Evolutionary conservation across 2,329 filamentous ascomycete genomes (phyloP).

Genomic region (Aspergillus sp.): DNA sequence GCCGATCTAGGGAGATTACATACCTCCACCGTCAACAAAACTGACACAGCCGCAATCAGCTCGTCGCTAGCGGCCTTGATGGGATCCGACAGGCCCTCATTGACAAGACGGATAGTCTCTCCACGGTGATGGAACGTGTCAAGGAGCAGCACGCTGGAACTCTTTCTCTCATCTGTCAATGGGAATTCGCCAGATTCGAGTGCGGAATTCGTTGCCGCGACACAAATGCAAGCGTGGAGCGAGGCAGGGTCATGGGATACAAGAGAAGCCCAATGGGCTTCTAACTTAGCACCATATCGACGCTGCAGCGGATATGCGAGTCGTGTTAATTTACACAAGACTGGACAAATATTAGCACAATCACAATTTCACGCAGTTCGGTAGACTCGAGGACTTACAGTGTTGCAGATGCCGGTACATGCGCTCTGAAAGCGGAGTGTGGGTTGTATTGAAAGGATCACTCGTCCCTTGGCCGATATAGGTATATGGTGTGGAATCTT

Average conservation of each 20-base stretch:
- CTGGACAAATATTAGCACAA: constrained; percentile 22
- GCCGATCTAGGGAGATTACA: neutral
- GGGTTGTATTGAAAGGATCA: constrained; percentile 37
- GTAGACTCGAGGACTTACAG: constrained; percentile 28
- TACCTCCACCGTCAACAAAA: constrained; percentile 42
- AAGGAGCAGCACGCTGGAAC: constrained; percentile 32
- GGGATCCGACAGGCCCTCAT: constrained; percentile 38
- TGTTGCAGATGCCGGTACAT: constrained; percentile 39
- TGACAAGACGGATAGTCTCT: constrained; percentile 41
- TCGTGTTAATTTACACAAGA: constrained; percentile 37
- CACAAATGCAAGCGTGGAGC: constrained; percentile 39
- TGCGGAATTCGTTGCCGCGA: constrained; percentile 37
- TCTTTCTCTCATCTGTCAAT: constrained; percentile 30
- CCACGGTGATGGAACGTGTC: constrained; percentile 41
- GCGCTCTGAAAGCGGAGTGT: constrained; percentile 37
- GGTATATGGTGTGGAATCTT: constrained; percentile 23
- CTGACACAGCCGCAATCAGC: constrained; percentile 39
- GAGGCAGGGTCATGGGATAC: constrained; percentile 37
- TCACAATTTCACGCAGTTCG: neutral
- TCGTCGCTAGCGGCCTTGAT: constrained; percentile 41
- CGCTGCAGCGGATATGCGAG: constrained; percentile 37
- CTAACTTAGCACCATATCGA: constrained; percentile 34
- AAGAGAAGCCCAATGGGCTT: constrained; percentile 37
- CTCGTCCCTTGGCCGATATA: constrained; percentile 32
- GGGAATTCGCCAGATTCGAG: constrained; percentile 35